These are phyloP conservation scores for Myxozyma mucilagina DNA, from an alignment of 805 yeast genomes.

Conservation along the genomic window DNA sequence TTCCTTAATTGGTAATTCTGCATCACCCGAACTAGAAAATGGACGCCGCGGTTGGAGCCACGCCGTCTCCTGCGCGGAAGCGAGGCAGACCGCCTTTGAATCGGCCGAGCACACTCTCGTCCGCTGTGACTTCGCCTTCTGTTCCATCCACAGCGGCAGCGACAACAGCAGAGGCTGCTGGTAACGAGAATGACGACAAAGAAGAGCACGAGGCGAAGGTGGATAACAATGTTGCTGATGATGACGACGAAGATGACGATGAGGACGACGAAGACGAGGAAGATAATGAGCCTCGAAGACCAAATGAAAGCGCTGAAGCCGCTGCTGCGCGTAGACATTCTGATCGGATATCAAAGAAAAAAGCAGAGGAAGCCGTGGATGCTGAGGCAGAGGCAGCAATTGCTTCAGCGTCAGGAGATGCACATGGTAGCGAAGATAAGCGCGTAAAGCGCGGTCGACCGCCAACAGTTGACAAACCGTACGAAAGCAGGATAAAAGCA, in stretches of 20 bases:
- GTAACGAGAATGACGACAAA: slow-evolving; percentile 25
- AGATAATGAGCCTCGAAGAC: slow-evolving; percentile 17
- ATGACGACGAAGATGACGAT: slow-evolving; percentile 29
- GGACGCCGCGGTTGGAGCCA: not conserved
- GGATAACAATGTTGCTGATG: slow-evolving; percentile 34
- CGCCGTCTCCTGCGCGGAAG: slow-evolving; percentile 15
- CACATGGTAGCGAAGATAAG: slow-evolving; percentile 34
- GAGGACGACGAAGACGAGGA: slow-evolving; percentile 35
- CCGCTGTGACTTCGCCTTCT: too few relatives aligned
- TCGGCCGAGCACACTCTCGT: not conserved
- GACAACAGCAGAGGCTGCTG: slow-evolving; percentile 8
- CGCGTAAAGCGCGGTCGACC: slow-evolving; percentile 83
- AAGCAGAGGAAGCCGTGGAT: slow-evolving; percentile 30
- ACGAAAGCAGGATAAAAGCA: slow-evolving; percentile 87
- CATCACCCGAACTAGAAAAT: not conserved
- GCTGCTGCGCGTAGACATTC: slow-evolving; percentile 11
- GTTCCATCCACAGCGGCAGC: not conserved
- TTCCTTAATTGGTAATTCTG: not conserved
- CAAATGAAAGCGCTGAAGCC: slow-evolving; percentile 20
- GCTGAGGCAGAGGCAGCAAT: slow-evolving; percentile 2
- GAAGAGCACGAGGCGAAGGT: slow-evolving; percentile 36
- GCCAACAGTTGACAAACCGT: slow-evolving; percentile 86
- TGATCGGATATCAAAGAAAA: slow-evolving; percentile 13
- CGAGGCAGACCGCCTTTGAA: slow-evolving; percentile 12
- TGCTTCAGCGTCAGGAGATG: not conserved